Evolutionary conservation across 768 basidiomycete species (phyloP).

Genomic region (Asterophora parasitica): DNA sequence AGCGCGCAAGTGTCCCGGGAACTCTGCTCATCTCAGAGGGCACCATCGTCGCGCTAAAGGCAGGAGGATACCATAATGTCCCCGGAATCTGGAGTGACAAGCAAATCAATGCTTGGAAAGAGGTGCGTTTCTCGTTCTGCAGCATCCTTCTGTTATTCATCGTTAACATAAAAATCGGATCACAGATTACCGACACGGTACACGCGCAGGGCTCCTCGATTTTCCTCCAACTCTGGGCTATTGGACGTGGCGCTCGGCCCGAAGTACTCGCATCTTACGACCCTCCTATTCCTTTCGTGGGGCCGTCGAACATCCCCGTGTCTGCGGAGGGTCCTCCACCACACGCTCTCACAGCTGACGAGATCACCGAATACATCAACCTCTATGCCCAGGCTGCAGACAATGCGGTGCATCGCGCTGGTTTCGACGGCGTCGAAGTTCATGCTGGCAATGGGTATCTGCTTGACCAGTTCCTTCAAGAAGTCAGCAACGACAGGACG

Average conservation of each 20-base stretch:
- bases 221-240: conserved; percentile 49
- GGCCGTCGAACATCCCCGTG: conserved; percentile 26
- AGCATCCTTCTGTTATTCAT: not conserved
- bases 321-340: not conserved
- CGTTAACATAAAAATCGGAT: not conserved
- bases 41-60: conserved; percentile 28
- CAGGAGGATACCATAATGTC: not conserved
- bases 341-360: conserved; percentile 35
- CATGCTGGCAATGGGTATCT: conserved; percentile 45
- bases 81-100: conserved; percentile 63
- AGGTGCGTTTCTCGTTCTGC: conserved; percentile 25
- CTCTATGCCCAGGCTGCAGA: conserved; percentile 50
- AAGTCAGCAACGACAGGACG: conserved; percentile 48
- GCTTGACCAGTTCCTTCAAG: conserved; percentile 60
- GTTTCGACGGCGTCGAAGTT: conserved; percentile 62
- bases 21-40: conserved; percentile 44
- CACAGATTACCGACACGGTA: conserved; percentile 34
- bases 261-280: conserved; percentile 32
- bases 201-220: not conserved
- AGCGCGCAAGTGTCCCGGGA: conserved; percentile 31
- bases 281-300: conserved; percentile 25
- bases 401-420: conserved; percentile 51
- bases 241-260: conserved; percentile 38
- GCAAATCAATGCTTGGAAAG: conserved; percentile 56
- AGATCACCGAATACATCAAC: conserved; percentile 45